Conservation (phyloP, 139 green algal genomes). For the Zygnema circumcarinatum region DNA sequence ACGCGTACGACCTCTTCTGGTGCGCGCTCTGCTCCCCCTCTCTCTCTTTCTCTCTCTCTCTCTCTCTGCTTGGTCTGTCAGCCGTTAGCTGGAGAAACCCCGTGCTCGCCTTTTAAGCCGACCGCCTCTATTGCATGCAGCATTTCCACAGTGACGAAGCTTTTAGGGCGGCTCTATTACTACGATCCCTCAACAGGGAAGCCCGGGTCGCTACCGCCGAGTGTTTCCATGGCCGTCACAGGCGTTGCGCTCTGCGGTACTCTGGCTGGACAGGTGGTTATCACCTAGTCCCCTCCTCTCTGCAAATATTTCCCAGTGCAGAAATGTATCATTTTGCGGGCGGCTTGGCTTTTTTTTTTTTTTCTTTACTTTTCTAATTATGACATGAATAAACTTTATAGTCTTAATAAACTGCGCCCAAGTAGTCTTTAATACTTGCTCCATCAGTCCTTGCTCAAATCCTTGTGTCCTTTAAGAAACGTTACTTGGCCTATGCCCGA, state of each 20-base stretch:
- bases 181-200: slow-evolving; percentile 10
- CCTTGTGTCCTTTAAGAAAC: neutral
- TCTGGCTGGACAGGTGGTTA: slow-evolving; percentile 29
- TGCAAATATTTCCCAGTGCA: neutral
- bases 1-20: slow-evolving; percentile 45
- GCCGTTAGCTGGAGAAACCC: too few species aligned
- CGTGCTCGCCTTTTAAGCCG: too few species aligned
- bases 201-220: slow-evolving; percentile 21
- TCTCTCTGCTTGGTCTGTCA: too few species aligned
- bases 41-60: neutral
- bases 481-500: too few species aligned
- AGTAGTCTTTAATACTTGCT: neutral
- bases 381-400: too few species aligned
- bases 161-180: slow-evolving; percentile 50
- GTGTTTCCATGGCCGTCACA: slow-evolving; percentile 20
- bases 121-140: too few species aligned
- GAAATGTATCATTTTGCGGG: neutral
- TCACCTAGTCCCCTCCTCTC: too few species aligned
- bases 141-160: slow-evolving; percentile 32
- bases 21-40: neutral
- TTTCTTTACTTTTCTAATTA: too few species aligned
- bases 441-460: neutral
- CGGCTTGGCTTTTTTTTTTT: too few species aligned
- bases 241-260: slow-evolving; percentile 45
- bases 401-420: too few species aligned